phyloP scores from a whole-genome alignment of 177 flowering plant genomes.

The Vitis hybrid region DNA sequence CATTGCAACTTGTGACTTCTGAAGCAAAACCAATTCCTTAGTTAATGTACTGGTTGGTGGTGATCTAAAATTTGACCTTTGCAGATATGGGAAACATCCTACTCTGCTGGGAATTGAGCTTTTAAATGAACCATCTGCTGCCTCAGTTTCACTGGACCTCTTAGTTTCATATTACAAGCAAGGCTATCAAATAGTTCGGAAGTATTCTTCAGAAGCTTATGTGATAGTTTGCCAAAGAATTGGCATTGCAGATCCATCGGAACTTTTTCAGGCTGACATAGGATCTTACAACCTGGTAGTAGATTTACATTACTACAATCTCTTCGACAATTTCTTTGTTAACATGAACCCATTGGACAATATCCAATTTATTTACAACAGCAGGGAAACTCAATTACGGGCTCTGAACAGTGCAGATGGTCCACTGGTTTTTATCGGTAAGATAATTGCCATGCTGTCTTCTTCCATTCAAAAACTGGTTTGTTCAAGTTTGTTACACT shows the following conservation, averaged over 20 bases:
- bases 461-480: not conserved
- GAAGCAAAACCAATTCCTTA: no score
- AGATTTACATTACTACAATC: constrained; percentile 88
- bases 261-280: constrained; percentile 71
- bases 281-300: constrained; percentile 68
- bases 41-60: no score
- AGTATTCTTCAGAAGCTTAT: constrained; percentile 65
- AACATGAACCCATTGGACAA: constrained; percentile 61
- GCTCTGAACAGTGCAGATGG: constrained; percentile 64
- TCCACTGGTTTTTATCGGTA: constrained; percentile 79
- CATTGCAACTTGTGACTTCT: no score
- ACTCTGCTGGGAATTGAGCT: constrained; percentile 84
- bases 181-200: constrained; percentile 72
- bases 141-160: constrained; percentile 58
- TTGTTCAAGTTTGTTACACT: not conserved
- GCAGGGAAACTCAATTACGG: constrained; percentile 60
- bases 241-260: constrained; percentile 81
- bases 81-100: constrained; percentile 77
- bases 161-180: constrained; percentile 67
- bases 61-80: constrained; percentile 10
- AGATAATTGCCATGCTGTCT: constrained; percentile 4
- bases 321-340: constrained; percentile 60
- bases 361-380: constrained; percentile 60
- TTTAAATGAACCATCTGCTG: constrained; percentile 80
- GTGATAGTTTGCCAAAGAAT: constrained; percentile 87